Evolutionary conservation across 768 basidiomycete species (phyloP).

Genomic region (Trametes punicea): DNA sequence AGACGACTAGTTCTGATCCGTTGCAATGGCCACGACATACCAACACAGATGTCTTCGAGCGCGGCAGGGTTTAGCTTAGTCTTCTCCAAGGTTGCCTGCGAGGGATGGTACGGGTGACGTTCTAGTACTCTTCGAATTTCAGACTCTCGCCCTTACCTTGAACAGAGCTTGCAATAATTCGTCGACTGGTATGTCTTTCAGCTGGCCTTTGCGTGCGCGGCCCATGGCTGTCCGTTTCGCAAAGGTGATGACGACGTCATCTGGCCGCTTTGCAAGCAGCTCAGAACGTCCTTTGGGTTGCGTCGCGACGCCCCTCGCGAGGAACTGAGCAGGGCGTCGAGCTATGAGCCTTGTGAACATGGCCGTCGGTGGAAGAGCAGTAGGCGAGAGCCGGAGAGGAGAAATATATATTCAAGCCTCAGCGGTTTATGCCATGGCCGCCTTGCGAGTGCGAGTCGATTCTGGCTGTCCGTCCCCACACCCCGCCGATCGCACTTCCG

Average conservation of each 20-base stretch:
- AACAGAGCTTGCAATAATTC: conserved; percentile 82
- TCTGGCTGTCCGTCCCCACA: conserved; percentile 16
- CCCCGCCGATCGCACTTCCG: not conserved
- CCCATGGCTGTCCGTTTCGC: conserved; percentile 90
- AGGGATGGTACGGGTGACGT: not conserved
- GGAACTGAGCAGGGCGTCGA: not conserved
- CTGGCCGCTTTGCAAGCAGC: conserved; percentile 64
- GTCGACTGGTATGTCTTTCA: conserved; percentile 86
- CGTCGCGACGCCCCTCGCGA: conserved; percentile 35
- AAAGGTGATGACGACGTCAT: conserved; percentile 89
- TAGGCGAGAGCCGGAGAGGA: conserved; percentile 3
- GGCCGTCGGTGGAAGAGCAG: not conserved
- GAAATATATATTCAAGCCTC: not conserved
- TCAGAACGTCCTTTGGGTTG: conserved; percentile 42
- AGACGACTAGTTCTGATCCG: no score
- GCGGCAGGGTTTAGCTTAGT: conserved; percentile 65
- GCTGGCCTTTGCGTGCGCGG: conserved; percentile 84
- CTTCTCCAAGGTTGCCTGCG: conserved; percentile 62
- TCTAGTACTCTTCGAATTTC: not conserved
- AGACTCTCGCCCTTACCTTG: conserved; percentile 46
- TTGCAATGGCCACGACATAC: conserved; percentile 36
- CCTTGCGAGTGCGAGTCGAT: conserved; percentile 10
- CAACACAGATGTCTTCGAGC: conserved; percentile 84
- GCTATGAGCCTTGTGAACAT: conserved; percentile 21
- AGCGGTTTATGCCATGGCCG: not conserved